These are phyloP conservation scores for Termitomyces sp. DNA, from an alignment of 768 basidiomycete genomes.

Conservation along the genomic window DNA sequence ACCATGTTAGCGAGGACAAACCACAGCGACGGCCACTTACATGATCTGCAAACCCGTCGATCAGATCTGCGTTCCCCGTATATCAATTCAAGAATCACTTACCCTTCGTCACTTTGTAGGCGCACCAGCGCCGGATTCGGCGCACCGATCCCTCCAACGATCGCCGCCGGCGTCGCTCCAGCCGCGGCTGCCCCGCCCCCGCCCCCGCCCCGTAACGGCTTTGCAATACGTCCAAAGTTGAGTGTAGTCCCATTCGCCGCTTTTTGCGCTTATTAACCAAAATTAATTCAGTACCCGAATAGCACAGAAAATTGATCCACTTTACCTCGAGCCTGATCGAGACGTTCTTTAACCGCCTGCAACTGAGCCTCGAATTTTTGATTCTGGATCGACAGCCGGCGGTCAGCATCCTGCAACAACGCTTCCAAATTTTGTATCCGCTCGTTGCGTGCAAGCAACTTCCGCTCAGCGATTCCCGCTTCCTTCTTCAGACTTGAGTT, in stretches of 20 bases:
- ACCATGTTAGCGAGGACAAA: constrained; percentile 12
- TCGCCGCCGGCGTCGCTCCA: constrained; percentile 32
- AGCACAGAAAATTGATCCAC: constrained; percentile 6
- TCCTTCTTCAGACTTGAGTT: constrained; percentile 97
- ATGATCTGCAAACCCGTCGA: constrained; percentile 26
- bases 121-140: constrained; percentile 58
- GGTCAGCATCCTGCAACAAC: constrained; percentile 89
- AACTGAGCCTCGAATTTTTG: constrained; percentile 94
- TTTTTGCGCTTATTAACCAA: constrained; percentile 61
- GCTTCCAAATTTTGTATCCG: constrained; percentile 96
- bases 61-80: constrained; percentile 7
- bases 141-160: constrained; percentile 38
- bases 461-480: constrained; percentile 93
- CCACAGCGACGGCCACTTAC: constrained; percentile 24
- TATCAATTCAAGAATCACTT: constrained; percentile 15
- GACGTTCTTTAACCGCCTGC: constrained; percentile 84
- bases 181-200: constrained; percentile 68
- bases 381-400: constrained; percentile 86
- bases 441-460: constrained; percentile 93
- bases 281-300: constrained; percentile 7
- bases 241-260: constrained; percentile 63
- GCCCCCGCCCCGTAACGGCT: constrained; percentile 92
- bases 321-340: constrained; percentile 90
- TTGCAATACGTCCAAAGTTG: constrained; percentile 92
- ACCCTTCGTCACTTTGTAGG: constrained; percentile 79